Base-by-base conservation (phyloP, 805 yeast species). In the Zygotorulaspora florentina region DNA sequence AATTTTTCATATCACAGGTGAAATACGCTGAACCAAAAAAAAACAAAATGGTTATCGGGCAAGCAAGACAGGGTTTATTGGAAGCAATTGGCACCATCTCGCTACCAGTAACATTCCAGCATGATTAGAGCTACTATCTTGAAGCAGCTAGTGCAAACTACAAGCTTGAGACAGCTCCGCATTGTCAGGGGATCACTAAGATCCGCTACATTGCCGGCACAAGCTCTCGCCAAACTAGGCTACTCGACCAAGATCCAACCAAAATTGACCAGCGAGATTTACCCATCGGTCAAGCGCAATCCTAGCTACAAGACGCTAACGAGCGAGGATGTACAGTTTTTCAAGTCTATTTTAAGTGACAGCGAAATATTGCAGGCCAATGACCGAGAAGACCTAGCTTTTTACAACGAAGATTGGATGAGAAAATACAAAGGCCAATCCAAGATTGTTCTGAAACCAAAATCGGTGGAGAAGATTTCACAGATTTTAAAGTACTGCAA, bases 391-490 rank as follows among this genome's bases (percentile, higher is more conserved):
- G 93, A 85, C 56, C 70, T 90, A 35, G 73, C 76, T 16, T 77
- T 77, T 48, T 87, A 70, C 74, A 91, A 90, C 61, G 91, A 85
- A 64, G 98, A 90, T 66, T 86, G 95, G 88, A 90, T 88, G 96
- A 76, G 87, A 60, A 90, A 90, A 67, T 90, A 89, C 68, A 75
- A 79, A 50, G 98, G 98, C n/a, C 87, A 85, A 60, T 82, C 96
- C 0, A 72, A 77, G 57, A 62, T 91, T 25, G 89, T 88, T 1
- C 72, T 90, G 53, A 87, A 84, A 65, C 98, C 98, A 30, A 84
- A 81, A 57, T 76, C 85, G 11, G 79, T 87, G 2, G 80, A 83
- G 51, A 90, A 90, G 65, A 83, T 91, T 13, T 74, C 90, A 2
- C 61, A 79, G 56, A 87, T 91, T 51, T 61, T 91, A 61, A 80